Evolutionary conservation across 2,329 filamentous ascomycete species (phyloP).

Genomic region (Aphanocladium album): DNA sequence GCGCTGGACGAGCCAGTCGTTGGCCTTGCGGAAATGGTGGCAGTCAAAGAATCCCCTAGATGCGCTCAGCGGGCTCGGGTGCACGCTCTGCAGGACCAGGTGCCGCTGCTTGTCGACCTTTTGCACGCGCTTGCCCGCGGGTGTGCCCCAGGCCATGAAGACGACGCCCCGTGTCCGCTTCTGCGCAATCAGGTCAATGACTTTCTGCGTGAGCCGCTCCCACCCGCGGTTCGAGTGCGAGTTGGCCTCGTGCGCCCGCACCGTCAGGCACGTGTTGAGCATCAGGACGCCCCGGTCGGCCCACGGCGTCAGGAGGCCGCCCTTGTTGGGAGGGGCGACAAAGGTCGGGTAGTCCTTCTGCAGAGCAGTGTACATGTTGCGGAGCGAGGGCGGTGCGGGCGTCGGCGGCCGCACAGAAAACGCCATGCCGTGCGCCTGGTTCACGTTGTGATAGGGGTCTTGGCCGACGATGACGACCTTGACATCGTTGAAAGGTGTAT

Average conservation of each 20-base stretch:
- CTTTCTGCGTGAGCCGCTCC: slow-evolving; percentile 87
- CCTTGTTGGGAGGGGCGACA: slow-evolving; percentile 65
- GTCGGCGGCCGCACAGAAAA: slow-evolving; percentile 93
- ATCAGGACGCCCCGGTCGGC: slow-evolving; percentile 88
- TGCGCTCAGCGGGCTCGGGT: slow-evolving; percentile 91
- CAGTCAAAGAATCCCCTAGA: slow-evolving; percentile 76
- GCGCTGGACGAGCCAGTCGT: slow-evolving; percentile 73
- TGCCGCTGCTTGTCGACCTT: slow-evolving; percentile 71
- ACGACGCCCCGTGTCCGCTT: slow-evolving; percentile 78
- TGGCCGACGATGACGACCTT: slow-evolving; percentile 93
- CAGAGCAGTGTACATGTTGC: slow-evolving; percentile 88
- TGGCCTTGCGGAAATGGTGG: slow-evolving; percentile 74
- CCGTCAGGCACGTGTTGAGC: slow-evolving; percentile 92
- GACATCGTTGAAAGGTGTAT: slow-evolving; percentile 82
- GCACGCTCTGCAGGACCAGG: slow-evolving; percentile 77
- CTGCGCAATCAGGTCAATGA: slow-evolving; percentile 80
- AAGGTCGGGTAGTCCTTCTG: slow-evolving; percentile 85
- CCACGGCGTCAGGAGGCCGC: slow-evolving; percentile 86
- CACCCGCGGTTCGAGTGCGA: slow-evolving; percentile 82
- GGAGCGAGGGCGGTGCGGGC: slow-evolving; percentile 79
- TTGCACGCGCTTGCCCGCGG: slow-evolving; percentile 72
- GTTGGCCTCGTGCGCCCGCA: slow-evolving; percentile 82
- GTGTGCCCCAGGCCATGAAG: slow-evolving; percentile 89
- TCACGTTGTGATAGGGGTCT: slow-evolving; percentile 93
- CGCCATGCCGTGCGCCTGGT: slow-evolving; percentile 92